Conservation (phyloP, 495 filamentous ascomycete species). For the Podospora comata region DNA sequence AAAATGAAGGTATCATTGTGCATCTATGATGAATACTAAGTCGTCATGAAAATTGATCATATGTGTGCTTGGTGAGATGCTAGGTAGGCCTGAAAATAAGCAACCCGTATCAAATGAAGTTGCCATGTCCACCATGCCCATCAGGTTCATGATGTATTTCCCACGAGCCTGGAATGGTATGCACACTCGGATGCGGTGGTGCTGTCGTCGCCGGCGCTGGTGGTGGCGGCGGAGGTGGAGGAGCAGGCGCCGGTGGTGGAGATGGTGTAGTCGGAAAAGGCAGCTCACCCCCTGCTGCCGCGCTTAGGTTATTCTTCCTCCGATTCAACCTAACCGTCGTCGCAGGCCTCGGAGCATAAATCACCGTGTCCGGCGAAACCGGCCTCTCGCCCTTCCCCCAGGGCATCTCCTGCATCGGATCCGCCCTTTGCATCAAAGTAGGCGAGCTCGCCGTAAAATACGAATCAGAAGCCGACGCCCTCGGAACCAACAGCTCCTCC, state of each 20-base stretch:
- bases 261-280: background rate
- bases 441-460: constrained; percentile 1
- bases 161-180: background rate
- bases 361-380: background rate
- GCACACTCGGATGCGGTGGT: background rate
- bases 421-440: background rate
- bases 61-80: background rate
- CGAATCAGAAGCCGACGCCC: constrained; percentile 2
- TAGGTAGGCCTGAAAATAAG: too few relatives aligned
- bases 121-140: background rate
- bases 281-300: background rate
- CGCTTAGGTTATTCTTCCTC: background rate
- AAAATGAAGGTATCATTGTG: too few relatives aligned
- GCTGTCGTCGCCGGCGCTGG: background rate
- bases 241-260: background rate
- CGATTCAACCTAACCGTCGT: background rate
- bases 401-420: background rate
- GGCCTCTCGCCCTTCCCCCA: background rate
- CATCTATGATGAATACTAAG: background rate
- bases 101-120: background rate
- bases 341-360: constrained; percentile 1
- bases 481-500: constrained; percentile 6
- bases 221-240: background rate
- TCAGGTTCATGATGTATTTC: background rate
- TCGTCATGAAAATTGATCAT: background rate